These are phyloP conservation scores for Collybia sordida DNA, from an alignment of 768 basidiomycete species.

Conservation along the genomic window DNA sequence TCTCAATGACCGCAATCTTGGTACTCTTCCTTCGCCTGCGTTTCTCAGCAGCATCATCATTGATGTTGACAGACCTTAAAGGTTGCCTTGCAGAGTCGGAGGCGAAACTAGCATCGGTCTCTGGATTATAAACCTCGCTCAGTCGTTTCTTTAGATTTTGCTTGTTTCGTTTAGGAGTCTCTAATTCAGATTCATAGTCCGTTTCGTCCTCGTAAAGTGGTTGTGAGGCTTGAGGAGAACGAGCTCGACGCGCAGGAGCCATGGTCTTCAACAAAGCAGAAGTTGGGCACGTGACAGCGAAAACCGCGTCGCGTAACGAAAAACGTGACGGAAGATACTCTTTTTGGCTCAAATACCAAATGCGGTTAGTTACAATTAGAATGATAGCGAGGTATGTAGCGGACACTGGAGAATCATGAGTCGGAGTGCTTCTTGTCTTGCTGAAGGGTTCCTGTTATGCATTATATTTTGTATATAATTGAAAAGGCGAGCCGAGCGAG, in stretches of 20 bases:
- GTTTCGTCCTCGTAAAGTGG: slow-evolving; percentile 35
- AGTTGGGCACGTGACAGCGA: slow-evolving; percentile 33
- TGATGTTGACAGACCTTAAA: slow-evolving; percentile 55
- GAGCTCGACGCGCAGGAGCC: slow-evolving; percentile 39
- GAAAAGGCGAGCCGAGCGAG: too few species aligned
- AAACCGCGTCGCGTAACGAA: slow-evolving; percentile 18
- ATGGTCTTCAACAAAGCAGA: slow-evolving; percentile 41
- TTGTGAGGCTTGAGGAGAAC: slow-evolving; percentile 31
- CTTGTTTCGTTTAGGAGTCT: slow-evolving; percentile 38
- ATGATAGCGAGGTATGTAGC: too few species aligned
- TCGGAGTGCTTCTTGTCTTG: too few species aligned
- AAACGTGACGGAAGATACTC: slow-evolving; percentile 14
- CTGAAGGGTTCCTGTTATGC: too few species aligned
- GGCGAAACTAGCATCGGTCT: slow-evolving; percentile 41
- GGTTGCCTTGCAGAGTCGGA: slow-evolving; percentile 35
- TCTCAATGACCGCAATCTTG: slow-evolving; percentile 58
- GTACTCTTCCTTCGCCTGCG: slow-evolving; percentile 78
- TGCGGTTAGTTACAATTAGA: too few species aligned
- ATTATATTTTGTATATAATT: too few species aligned
- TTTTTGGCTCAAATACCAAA: too few species aligned
- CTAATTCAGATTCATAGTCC: slow-evolving; percentile 37
- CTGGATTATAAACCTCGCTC: slow-evolving; percentile 55
- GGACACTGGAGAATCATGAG: too few species aligned
- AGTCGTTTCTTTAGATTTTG: slow-evolving; percentile 54
- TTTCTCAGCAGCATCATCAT: slow-evolving; percentile 89